phyloP scores from a whole-genome alignment of 257 asterid species.

The Parsonsia alboflavescens region DNA sequence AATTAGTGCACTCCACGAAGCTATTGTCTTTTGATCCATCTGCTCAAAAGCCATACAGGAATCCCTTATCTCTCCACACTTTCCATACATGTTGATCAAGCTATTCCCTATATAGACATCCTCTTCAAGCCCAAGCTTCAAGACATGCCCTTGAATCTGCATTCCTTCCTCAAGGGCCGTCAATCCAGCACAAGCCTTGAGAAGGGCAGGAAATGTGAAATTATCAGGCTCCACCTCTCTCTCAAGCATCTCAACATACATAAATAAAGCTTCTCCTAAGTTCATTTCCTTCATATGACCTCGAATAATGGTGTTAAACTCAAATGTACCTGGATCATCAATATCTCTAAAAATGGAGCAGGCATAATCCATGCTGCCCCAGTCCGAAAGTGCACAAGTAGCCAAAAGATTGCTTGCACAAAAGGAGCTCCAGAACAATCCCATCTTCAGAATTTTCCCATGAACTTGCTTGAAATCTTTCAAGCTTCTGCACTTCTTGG shows the following conservation, averaged over 20 bases:
- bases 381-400: slow-evolving; percentile 68
- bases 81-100: slow-evolving; percentile 76
- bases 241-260: slow-evolving; percentile 57
- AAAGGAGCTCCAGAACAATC: slow-evolving; percentile 50
- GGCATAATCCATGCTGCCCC: slow-evolving; percentile 91
- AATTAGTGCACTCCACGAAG: slow-evolving; percentile 87
- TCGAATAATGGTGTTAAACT: slow-evolving; percentile 59
- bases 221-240: slow-evolving; percentile 50
- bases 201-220: slow-evolving; percentile 59
- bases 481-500: slow-evolving; percentile 49
- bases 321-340: slow-evolving; percentile 56
- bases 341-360: slow-evolving; percentile 55
- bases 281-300: slow-evolving; percentile 49
- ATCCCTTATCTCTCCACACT: slow-evolving; percentile 38
- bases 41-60: slow-evolving; percentile 43
- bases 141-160: slow-evolving; percentile 67
- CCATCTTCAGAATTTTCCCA: slow-evolving; percentile 56
- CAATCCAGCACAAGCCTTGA: slow-evolving; percentile 52
- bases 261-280: slow-evolving; percentile 35
- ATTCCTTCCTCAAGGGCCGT: slow-evolving; percentile 34
- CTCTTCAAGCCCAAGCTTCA: slow-evolving; percentile 48
- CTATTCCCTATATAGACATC: slow-evolving; percentile 69
- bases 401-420: slow-evolving; percentile 66
- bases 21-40: slow-evolving; percentile 51
- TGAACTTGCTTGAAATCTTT: slow-evolving; percentile 64